Conservation (phyloP, 2,329 filamentous ascomycete species). For the Colletotrichum abscissum region DNA sequence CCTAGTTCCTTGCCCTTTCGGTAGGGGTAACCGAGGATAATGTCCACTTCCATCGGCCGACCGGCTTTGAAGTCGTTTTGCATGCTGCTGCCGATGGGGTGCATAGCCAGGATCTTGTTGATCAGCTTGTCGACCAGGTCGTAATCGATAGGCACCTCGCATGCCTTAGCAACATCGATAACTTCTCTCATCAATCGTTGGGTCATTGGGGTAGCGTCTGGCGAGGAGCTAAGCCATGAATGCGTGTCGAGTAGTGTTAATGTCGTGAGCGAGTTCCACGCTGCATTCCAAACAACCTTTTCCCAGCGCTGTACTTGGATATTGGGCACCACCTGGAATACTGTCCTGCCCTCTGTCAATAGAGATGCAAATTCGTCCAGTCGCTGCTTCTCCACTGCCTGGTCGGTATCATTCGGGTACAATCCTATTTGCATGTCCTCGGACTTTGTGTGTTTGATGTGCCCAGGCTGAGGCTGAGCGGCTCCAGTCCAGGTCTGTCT, state of each 20-base stretch:
- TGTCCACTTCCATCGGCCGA: slow-evolving; percentile 70
- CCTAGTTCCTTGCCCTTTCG: slow-evolving; percentile 64
- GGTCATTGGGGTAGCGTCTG: slow-evolving; percentile 60
- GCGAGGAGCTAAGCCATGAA: slow-evolving; percentile 57
- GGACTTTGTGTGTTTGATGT: slow-evolving; percentile 60
- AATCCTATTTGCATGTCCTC: slow-evolving; percentile 68
- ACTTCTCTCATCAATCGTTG: slow-evolving; percentile 63
- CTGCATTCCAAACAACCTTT: slow-evolving; percentile 70
- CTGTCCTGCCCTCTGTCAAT: slow-evolving; percentile 53
- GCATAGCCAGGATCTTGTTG: slow-evolving; percentile 58
- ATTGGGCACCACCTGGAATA: slow-evolving; percentile 61
- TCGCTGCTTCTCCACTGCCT: slow-evolving; percentile 45
- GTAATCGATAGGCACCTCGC: slow-evolving; percentile 59
- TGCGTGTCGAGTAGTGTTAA: slow-evolving; percentile 65
- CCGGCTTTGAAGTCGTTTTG: slow-evolving; percentile 67
- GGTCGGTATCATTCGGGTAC: slow-evolving; percentile 52
- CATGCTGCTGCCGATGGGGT: slow-evolving; percentile 63
- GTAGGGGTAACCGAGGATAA: slow-evolving; percentile 71
- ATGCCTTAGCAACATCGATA: slow-evolving; percentile 65
- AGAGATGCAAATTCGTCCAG: slow-evolving; percentile 55
- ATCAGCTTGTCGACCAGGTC: slow-evolving; percentile 58
- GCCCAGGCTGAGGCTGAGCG: slow-evolving; percentile 59
- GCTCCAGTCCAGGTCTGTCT: slow-evolving; percentile 63
- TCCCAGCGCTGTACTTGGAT: slow-evolving; percentile 69
- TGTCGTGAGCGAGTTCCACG: slow-evolving; percentile 71